Conservation (phyloP, 257 asterid species). For the Nicotiana attenuata region DNA sequence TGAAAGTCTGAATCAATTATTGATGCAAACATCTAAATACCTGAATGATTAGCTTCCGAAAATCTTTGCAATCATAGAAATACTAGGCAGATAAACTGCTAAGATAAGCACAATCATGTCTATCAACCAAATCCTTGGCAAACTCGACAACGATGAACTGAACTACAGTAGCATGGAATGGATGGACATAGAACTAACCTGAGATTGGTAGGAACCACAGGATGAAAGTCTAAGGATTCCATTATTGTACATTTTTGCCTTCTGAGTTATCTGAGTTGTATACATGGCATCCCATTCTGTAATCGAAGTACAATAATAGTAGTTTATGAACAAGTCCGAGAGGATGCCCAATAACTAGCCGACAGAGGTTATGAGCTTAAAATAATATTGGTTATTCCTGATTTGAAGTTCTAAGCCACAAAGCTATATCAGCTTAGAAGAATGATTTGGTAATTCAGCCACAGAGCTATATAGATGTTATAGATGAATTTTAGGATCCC, state of each 20-base stretch:
- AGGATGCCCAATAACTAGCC: background rate
- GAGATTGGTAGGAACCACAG: conserved; percentile 23
- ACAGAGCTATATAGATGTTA: no score
- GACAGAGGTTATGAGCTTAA: no score
- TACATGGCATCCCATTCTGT: conserved; percentile 37
- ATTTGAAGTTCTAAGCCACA: no score
- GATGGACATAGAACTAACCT: conserved; percentile 13
- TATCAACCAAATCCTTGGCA: conserved; percentile 4
- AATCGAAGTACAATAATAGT: background rate
- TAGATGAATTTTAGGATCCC: no score
- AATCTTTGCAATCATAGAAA: background rate
- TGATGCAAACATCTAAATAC: background rate
- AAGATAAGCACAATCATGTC: background rate
- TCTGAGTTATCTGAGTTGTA: conserved; percentile 26
- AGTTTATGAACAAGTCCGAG: background rate
- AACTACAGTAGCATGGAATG: background rate
- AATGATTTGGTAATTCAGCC: no score
- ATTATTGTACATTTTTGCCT: conserved; percentile 18
- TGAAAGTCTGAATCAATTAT: background rate
- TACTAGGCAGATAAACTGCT: background rate
- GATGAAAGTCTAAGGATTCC: conserved; percentile 27
- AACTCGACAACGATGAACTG: conserved; percentile 1
- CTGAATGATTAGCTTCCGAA: background rate
- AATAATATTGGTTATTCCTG: no score
- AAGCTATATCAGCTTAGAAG: no score